A percentile compares a stretch with the other conserved stretches of the same genome.
These are phyloP conservation scores for Penicillium sp. DNA, from an alignment of 2,329 filamentous ascomycete species.

Conservation along the genomic window DNA sequence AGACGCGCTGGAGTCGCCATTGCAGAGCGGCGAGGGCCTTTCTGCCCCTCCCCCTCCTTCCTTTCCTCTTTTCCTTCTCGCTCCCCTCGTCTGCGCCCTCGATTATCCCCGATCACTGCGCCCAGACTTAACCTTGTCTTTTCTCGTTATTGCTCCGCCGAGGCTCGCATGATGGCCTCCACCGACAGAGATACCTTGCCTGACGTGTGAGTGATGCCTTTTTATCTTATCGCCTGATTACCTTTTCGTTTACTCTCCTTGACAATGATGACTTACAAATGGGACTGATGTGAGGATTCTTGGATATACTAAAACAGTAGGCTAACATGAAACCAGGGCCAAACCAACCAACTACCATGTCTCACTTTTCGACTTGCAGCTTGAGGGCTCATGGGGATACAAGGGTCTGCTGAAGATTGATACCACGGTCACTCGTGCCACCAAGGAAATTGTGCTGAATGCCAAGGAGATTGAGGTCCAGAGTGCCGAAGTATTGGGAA, in stretches of 20 bases:
- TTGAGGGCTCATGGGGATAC: slow-evolving; percentile 72
- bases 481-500: slow-evolving; percentile 47
- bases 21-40: slow-evolving; percentile 27
- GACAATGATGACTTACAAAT: neutral
- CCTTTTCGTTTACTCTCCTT: neutral
- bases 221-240: neutral
- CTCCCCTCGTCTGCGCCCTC: slow-evolving; percentile 18
- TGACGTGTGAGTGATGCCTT: slow-evolving; percentile 38
- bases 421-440: slow-evolving; percentile 67
- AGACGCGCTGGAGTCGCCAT: slow-evolving; percentile 28
- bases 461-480: slow-evolving; percentile 78
- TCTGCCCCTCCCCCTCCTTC: slow-evolving; percentile 29
- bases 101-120: slow-evolving; percentile 11
- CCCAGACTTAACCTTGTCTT: slow-evolving; percentile 17
- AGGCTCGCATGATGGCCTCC: slow-evolving; percentile 44
- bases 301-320: neutral
- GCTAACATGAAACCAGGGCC: slow-evolving; percentile 50
- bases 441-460: slow-evolving; percentile 80
- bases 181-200: slow-evolving; percentile 49
- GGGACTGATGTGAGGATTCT: neutral
- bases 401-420: slow-evolving; percentile 82
- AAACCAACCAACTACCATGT: slow-evolving; percentile 85
- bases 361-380: slow-evolving; percentile 75
- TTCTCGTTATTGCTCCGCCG: slow-evolving; percentile 41
- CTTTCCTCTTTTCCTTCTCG: slow-evolving; percentile 21